phyloP scores from a whole-genome alignment of 1,284 basidiomycete genomes.

The Trametes sp. region DNA sequence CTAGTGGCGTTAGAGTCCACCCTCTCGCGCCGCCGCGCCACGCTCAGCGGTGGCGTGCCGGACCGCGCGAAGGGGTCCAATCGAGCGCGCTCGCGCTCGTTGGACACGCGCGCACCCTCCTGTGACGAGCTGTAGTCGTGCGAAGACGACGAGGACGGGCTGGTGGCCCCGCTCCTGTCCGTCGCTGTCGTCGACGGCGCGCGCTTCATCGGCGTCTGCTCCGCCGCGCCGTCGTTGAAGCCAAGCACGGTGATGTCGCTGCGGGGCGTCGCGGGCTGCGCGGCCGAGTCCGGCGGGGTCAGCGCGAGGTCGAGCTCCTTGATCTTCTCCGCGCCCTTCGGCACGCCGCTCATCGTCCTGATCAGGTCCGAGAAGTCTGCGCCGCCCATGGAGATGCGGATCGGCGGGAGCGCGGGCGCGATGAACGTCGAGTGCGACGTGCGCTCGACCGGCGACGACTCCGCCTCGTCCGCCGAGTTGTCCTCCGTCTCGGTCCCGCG shows the following conservation, averaged over 20 bases:
- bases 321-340: constrained; percentile 46
- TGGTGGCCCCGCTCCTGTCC: constrained; percentile 25
- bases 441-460: constrained; percentile 65
- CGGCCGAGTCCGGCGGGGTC: constrained; percentile 29
- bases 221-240: constrained; percentile 19
- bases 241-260: constrained; percentile 38
- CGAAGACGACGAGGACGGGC: constrained; percentile 26
- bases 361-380: constrained; percentile 81
- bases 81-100: constrained; percentile 22
- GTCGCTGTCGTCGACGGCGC: background rate
- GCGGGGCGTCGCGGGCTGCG: constrained; percentile 35
- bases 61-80: constrained; percentile 16
- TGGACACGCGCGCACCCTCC: constrained; percentile 16
- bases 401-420: constrained; percentile 81
- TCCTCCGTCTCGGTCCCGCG: constrained; percentile 48
- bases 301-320: constrained; percentile 33
- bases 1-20: constrained; percentile 34
- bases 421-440: constrained; percentile 79
- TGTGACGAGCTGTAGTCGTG: constrained; percentile 23
- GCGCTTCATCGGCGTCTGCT: constrained; percentile 36
- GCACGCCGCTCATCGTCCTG: constrained; percentile 53
- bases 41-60: constrained; percentile 22
- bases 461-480: constrained; percentile 48
- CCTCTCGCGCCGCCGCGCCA: constrained; percentile 21
- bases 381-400: constrained; percentile 83